A percentile compares a stretch with the other conserved stretches of the same genome.
Evolutionary conservation across 257 asterid species (phyloP).

Genomic region (Anisodus tanguticus): DNA sequence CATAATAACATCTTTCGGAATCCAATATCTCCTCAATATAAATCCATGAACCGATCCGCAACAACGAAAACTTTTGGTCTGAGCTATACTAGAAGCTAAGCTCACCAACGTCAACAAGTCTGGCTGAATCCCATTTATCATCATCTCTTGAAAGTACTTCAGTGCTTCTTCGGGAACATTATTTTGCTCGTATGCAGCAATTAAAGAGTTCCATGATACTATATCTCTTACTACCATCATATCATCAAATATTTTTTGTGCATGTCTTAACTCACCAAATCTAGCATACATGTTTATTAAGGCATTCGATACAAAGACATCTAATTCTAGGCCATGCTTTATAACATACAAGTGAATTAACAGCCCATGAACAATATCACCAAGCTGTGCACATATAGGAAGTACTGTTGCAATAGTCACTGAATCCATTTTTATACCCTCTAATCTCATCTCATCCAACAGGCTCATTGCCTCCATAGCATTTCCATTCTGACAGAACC

Average conservation of each 20-base stretch:
- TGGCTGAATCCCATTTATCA: slow-evolving; percentile 47
- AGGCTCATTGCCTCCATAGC: slow-evolving; percentile 58
- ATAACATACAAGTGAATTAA: slow-evolving; percentile 63
- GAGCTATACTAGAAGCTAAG: slow-evolving; percentile 72
- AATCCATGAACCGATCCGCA: slow-evolving; percentile 72
- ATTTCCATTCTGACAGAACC: slow-evolving; percentile 72
- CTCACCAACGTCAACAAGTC: slow-evolving; percentile 76
- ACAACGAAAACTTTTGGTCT: slow-evolving; percentile 49
- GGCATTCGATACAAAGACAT: slow-evolving; percentile 74
- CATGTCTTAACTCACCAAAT: slow-evolving; percentile 58
- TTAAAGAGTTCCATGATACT: slow-evolving; percentile 81
- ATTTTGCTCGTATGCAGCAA: slow-evolving; percentile 85
- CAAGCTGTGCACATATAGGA: slow-evolving; percentile 69
- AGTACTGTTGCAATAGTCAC: slow-evolving; percentile 70
- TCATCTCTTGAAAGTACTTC: slow-evolving; percentile 60
- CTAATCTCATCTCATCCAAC: slow-evolving; percentile 64
- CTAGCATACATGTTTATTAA: slow-evolving; percentile 84
- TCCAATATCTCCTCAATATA: slow-evolving; percentile 64
- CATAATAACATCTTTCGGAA: slow-evolving; percentile 47
- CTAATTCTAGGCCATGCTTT: slow-evolving; percentile 69
- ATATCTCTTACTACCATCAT: slow-evolving; percentile 57
- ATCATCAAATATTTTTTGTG: slow-evolving; percentile 57
- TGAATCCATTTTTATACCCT: slow-evolving; percentile 67
- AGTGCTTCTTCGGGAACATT: slow-evolving; percentile 53
- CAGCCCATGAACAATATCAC: slow-evolving; percentile 54